Evolutionary conservation across 805 yeast genomes (phyloP), one percentile per base, ranked within the genome.

Genomic region (Candida easanensis): DNA sequence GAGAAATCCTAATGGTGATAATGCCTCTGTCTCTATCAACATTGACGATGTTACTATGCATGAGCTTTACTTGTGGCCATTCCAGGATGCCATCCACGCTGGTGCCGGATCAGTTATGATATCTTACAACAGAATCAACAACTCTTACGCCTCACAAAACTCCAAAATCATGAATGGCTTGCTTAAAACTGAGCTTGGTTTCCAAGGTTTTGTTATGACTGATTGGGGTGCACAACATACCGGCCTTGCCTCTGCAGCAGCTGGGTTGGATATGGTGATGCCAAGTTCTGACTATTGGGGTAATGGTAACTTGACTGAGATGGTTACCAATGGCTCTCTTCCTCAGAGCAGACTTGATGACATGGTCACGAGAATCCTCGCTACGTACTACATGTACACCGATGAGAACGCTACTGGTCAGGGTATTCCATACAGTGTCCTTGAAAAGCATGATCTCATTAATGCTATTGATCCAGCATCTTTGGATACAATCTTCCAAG

Each of bases 21-120:
- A 41, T 19, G 9, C 28, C 20, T 41, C 44, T 5, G 20, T 41
- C 28, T 36, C 40, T 14, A 15, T 32, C 15, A 19, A 41, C 5
- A 33, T 36, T 13, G 44, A 41, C 21, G 44, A 41, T 23, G 18
- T 28, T 37, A 31, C 44, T 4, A 41, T 41, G 26, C 44, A 41
- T 16, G 44, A 41, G 39, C 23, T 41, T n/a, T 41, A 41, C 23
- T 23, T 41, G n/a, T 41, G 44, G 44, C 44, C 44, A 14, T 41
- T 41, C 40, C 40, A 36, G 18, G 44, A 41, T 31, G 25, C 40
- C 2, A 40, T 41, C 25, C 31, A 17, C 7, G 44, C 40, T 3
- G 44, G 44, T 20, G 40, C 37, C 2, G 44, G 40, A 4, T 41
- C 44, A 17, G 16, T 41, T 26, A 41, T 41, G 44, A 26, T 31